Percentiles rank a stretch among this genome's conserved stretches.
Evolutionary conservation across 441 rosid species (phyloP).

Genomic region (Corymbia citriodora): DNA sequence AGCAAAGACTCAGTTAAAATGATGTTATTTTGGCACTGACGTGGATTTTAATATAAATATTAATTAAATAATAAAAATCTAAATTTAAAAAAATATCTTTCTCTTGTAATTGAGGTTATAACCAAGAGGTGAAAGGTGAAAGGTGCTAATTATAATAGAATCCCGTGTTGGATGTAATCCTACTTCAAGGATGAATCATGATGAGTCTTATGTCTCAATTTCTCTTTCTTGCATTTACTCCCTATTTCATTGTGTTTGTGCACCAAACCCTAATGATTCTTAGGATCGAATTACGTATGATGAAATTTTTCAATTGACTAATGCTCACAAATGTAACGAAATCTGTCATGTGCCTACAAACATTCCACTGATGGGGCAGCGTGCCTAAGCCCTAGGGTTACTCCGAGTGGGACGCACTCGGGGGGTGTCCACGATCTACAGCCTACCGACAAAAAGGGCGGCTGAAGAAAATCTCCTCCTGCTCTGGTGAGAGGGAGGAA

Average conservation of each 20-base stretch:
- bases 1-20: too few species aligned
- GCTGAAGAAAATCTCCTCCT: neutral
- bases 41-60: too few species aligned
- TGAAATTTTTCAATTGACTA: neutral
- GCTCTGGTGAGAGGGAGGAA: neutral
- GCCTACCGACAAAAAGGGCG: neutral
- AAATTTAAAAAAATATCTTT: too few species aligned
- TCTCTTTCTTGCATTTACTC: neutral
- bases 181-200: neutral
- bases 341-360: neutral
- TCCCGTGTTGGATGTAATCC: too few species aligned
- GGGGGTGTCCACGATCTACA: neutral
- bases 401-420: neutral
- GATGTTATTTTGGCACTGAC: too few species aligned
- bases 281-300: neutral
- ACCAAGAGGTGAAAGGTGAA: too few species aligned
- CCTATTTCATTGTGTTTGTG: neutral
- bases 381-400: neutral
- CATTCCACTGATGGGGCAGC: neutral
- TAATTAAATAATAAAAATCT: too few species aligned
- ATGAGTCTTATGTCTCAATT: neutral
- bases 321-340: neutral
- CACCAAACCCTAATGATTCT: neutral
- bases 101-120: too few species aligned
- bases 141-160: too few species aligned